Base-by-base conservation (phyloP, 2,329 filamentous ascomycete genomes). In the Camptophora hylomeconis region DNA sequence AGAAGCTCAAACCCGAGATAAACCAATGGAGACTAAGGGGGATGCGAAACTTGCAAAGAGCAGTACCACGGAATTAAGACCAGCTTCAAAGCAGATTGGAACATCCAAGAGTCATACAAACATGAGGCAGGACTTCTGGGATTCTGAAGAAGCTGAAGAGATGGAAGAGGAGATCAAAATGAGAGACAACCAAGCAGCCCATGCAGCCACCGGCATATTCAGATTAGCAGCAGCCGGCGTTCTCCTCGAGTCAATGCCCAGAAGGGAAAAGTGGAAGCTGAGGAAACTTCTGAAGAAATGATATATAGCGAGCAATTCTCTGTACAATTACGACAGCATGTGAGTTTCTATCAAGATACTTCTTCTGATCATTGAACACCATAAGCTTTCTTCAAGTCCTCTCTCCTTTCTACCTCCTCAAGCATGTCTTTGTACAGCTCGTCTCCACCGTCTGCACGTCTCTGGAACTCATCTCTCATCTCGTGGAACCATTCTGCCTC, bases 401-500 rank as follows among this genome's bases (percentile, higher is more conserved):
- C 24, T 16, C 35, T 27, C 12, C 31, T 20, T 17, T 28, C 25
- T 8, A 37, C 23, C 20, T 37, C 35, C 13, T 37, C 22, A 18
- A 37, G 23, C 35, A 37, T 37, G 26, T 24, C 24, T 18, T 20
- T 29, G 16, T 34, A 23, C 20, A 27, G 17, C 21, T 35, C 28
- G 15, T 37, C 32, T 18, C 28, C 27, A 10, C 34, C 17, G n/a
- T 34, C 28, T 12, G 32, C 35, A 15, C 26, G 35, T n/a, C 31
- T 14, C 22, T 35, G 34, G 32, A 44, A 42, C 19, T 39, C 38
- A 4, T 38, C 25, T 30, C 39, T 38, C 15, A 38, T 31, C 12
- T 37, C 31, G 19, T 38, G 36, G 18, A 44, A 24, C 39, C 39
- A 44, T 13, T 10, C 30, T 2, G 19, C 35, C 29, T 44, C 41